Evolutionary conservation across 148 eudicot genomes (phyloP).

Genomic region (Heliamphora exappendiculata): DNA sequence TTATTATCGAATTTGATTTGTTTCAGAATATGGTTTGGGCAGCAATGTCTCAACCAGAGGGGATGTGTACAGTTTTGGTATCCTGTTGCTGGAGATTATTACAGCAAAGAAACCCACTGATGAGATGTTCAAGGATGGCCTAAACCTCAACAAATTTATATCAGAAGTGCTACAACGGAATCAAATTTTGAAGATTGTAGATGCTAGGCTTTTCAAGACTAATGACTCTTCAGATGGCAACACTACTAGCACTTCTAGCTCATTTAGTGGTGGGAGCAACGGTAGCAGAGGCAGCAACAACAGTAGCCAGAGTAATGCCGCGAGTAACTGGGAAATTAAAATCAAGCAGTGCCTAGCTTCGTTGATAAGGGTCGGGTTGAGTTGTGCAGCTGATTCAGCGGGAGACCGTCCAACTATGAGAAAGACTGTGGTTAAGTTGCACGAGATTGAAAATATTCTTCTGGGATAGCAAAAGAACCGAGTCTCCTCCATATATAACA

Average conservation of each 20-base stretch:
- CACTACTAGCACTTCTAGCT: background rate
- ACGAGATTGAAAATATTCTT: background rate
- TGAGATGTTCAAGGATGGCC: slow-evolving; percentile 11
- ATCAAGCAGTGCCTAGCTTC: background rate
- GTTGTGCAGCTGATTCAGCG: slow-evolving; percentile 5
- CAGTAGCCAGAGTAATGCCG: background rate
- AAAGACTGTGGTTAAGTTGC: slow-evolving; percentile 3
- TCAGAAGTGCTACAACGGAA: background rate
- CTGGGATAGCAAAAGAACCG: background rate
- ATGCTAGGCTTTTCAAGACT: background rate
- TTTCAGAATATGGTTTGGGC: slow-evolving; percentile 11
- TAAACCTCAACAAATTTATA: background rate
- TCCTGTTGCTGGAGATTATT: slow-evolving; percentile 9
- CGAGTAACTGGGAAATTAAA: background rate
- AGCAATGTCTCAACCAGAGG: slow-evolving; percentile 8
- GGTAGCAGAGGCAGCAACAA: too few species aligned
- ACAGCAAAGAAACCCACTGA: slow-evolving; percentile 12
- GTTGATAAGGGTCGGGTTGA: slow-evolving; percentile 5
- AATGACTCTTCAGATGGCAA: background rate
- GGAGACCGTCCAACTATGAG: slow-evolving; percentile 13
- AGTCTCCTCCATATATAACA: too few species aligned
- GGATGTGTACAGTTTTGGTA: slow-evolving; percentile 16
- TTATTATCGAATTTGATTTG: background rate
- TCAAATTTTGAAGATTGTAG: background rate
- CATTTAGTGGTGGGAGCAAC: background rate